Conservation (phyloP, 306 rosid genomes). For the Sphenostylis stenocarpa region DNA sequence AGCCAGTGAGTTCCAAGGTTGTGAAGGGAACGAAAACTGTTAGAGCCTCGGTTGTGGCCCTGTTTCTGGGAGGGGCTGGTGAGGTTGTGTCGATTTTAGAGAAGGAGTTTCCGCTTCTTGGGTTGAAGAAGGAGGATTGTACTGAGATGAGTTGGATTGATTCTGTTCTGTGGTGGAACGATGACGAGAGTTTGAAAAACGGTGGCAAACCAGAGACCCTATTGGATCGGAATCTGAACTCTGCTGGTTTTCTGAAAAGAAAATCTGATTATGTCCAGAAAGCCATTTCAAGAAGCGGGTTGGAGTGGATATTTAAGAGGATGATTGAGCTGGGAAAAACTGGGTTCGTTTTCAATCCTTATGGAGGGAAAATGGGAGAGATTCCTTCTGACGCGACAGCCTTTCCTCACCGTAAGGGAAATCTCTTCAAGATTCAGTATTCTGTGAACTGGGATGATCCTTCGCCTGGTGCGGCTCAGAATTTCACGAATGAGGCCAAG, state of each 20-base stretch:
- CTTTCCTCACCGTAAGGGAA: constrained; percentile 79
- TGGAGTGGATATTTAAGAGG: constrained; percentile 38
- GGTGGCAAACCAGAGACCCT: constrained; percentile 37
- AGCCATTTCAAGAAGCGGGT: constrained; percentile 28
- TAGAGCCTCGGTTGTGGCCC: constrained; percentile 32
- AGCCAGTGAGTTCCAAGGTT: constrained; percentile 33
- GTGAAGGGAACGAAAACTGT: constrained; percentile 23
- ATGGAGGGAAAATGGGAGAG: constrained; percentile 49
- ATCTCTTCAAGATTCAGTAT: constrained; percentile 66
- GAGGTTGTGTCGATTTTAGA: constrained; percentile 29
- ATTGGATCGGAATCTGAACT: constrained; percentile 33
- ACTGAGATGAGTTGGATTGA: constrained; percentile 42
- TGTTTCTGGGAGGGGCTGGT: constrained; percentile 40
- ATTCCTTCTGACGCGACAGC: constrained; percentile 50
- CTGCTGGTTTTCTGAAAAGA: constrained; percentile 30
- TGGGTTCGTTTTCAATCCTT: constrained; percentile 48
- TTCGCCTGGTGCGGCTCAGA: constrained; percentile 18
- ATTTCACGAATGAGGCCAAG: constrained; percentile 35
- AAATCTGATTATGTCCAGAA: constrained; percentile 49
- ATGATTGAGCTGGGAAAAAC: constrained; percentile 43
- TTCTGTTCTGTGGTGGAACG: constrained; percentile 43
- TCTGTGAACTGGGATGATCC: constrained; percentile 59
- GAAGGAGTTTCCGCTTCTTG: constrained; percentile 41
- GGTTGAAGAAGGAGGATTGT: constrained; percentile 33
- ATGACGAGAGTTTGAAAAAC: not conserved